Evolutionary conservation across 2,329 filamentous ascomycete species (phyloP).

Genomic region (Verticillium longisporum): DNA sequence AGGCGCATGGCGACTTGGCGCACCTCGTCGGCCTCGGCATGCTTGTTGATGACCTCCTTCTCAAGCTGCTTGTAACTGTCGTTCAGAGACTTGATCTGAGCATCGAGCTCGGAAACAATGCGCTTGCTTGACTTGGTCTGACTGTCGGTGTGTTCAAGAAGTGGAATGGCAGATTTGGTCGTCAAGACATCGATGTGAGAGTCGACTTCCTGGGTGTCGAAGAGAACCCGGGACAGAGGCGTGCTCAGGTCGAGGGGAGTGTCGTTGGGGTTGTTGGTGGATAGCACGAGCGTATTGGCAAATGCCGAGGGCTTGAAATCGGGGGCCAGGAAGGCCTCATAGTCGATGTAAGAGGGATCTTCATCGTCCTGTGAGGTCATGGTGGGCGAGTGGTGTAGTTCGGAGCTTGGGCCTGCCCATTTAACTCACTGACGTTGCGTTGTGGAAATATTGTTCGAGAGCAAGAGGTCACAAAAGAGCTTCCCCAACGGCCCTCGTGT

Average conservation of each 20-base stretch:
- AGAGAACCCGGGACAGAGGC: conserved; percentile 85
- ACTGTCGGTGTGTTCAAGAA: conserved; percentile 70
- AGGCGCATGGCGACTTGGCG: conserved; percentile 69
- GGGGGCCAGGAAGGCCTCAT: conserved; percentile 81
- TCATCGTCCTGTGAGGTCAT: conserved; percentile 34
- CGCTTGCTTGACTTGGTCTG: conserved; percentile 66
- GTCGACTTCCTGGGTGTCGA: conserved; percentile 95
- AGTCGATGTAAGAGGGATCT: conserved; percentile 87
- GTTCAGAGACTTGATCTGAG: conserved; percentile 72
- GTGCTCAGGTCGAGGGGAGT: conserved; percentile 88
- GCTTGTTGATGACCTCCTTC: conserved; percentile 77
- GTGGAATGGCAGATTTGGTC: conserved; percentile 72
- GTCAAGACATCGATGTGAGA: conserved; percentile 90
- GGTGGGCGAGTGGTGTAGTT: background rate
- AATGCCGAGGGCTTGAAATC: conserved; percentile 75
- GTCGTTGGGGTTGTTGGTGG: conserved; percentile 89
- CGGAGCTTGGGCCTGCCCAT: background rate
- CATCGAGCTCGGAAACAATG: conserved; percentile 70
- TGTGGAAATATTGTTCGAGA: background rate
- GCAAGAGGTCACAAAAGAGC: background rate
- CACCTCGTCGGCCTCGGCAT: conserved; percentile 80
- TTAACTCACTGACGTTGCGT: background rate
- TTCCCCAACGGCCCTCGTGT: background rate
- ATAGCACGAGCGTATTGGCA: conserved; percentile 80
- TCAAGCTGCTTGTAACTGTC: conserved; percentile 81